Base-by-base conservation (phyloP, 192 early-diverging fungal genomes). In the Jimgerdemannia flammicorona region DNA sequence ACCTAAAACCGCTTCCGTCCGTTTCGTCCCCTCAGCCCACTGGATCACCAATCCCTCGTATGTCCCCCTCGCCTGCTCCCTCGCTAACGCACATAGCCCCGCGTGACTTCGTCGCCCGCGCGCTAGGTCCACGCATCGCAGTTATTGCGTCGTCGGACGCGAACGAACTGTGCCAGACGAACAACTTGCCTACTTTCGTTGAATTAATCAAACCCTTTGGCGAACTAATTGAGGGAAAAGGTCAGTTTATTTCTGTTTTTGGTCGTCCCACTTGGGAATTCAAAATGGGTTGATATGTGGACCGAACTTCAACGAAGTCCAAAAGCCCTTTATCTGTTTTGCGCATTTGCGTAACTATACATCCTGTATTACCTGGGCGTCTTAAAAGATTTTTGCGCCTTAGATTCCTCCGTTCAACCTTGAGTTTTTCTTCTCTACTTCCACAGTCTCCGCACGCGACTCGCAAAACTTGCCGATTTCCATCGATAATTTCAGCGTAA, bases 161-260 rank as follows among this genome's bases (percentile, higher is more conserved):
- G 0, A 89, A 91, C 7, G 87, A 85, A 20, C 72, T 91, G 11
- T 90, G 86, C 68, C 84, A 81, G 68, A 80, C 79, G 11, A 94
- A 90, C 73, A 80, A 88, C 42, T 76, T 94, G 43, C 78, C 85
- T 9, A 83, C 85, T 2, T 78, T 94, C 59, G 85, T 83, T 3
- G 86, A 92, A 67, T 77, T 94, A 17, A 73, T 95, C 59, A 77
- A 83, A 54, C 93, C 93, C 40, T 95, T 95, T 84, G 92, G 91
- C 8, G 82, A 86, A 18, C 77, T 81, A 39, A 88, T 93, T 44
- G 87, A 90, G 66, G 90, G 89, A 18, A 85, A 83, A 84, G 82
- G 91, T 90, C 76, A 69, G 80, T 73, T 17, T 54, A 68, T 18
- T 44, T 43, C 18, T 71, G 19, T 42, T 70, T 69, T 14, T 29